Evolutionary conservation across 1,139 yeast species (phyloP), one percentile per base, ranked within the genome.

Genomic region (Kodamaea ohmeri): DNA sequence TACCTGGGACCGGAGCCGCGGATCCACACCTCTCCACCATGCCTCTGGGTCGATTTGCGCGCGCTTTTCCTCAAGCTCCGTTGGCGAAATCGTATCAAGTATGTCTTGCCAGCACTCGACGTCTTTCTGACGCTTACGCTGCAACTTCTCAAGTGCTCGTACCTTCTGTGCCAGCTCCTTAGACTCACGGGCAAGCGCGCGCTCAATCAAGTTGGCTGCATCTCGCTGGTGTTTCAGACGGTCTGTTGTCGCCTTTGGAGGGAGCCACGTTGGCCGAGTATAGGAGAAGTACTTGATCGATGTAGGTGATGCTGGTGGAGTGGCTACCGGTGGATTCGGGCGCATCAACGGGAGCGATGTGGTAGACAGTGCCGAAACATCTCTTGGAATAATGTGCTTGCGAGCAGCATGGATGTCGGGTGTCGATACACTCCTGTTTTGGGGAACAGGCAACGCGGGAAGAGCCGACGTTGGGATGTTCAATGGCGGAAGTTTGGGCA

Each of bases 1-100:
- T 4, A 81, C 63, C 11, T 56, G 56, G 6, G 65, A 57, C 32
- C 90, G 61, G 14, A 70, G 53, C 27, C 47, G 46, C n/a, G 60
- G 41, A 3, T 87, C 83, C 1, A 83, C 58, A 2, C 87, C 87
- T 37, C 85, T 61, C 87, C 88, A 82, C 75, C 83, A 79, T 41
- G 80, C 60, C 39, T 77, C 22, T 9, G 28, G 80, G 37, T 80
- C 63, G 14, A 51, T 40, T 9, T 29, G 26, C 4, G 29, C 56
- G 7, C 73, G 51, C 30, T 62, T 60, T 7, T 51, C 43, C 19
- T 56, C 53, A 42, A 68, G 66, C 34, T 47, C 45, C 26, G 41
- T 37, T 15, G 38, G 34, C 40, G 42, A 37, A 26, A 34, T 37
- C 13, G 48, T 43, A 9, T 47, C 44, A 8, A 80, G 63, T 31